Percentiles rank a stretch among this genome's conserved stretches.
Conservation (phyloP, 331 rosid genomes). For the Quercus lobata region DNA sequence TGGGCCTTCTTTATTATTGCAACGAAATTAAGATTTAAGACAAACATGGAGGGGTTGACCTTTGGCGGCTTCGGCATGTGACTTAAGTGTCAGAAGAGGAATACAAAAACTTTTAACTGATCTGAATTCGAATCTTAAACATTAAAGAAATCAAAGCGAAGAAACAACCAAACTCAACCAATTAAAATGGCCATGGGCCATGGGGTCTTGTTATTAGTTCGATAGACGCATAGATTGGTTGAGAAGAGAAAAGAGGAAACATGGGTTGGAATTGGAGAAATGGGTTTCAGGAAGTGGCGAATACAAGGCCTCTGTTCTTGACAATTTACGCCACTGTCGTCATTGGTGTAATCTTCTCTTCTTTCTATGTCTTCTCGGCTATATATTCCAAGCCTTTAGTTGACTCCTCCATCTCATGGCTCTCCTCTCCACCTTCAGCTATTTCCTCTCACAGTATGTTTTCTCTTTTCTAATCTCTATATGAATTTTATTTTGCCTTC, state of each 20-base stretch:
- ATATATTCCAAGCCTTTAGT: constrained; percentile 48
- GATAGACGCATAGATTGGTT: background rate
- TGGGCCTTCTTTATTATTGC: too few species aligned
- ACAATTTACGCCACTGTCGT: constrained; percentile 67
- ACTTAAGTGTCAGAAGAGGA: too few species aligned
- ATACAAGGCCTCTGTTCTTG: constrained; percentile 78
- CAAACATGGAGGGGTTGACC: too few species aligned
- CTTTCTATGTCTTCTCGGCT: constrained; percentile 82
- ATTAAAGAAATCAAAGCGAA: too few species aligned
- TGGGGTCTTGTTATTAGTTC: too few species aligned
- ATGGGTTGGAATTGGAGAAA: constrained; percentile 55
- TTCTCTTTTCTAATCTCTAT: background rate
- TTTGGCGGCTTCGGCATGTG: too few species aligned
- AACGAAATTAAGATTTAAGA: too few species aligned
- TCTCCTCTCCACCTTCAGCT: constrained; percentile 30
- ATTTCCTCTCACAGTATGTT: constrained; percentile 38
- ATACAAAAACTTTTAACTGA: too few species aligned
- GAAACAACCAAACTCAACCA: too few species aligned
- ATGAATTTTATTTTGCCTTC: background rate
- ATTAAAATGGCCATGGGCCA: too few species aligned
- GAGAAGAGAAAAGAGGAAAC: background rate
- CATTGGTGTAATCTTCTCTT: constrained; percentile 75
- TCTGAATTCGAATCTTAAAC: too few species aligned
- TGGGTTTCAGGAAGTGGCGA: constrained; percentile 51
- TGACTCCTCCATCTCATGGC: constrained; percentile 41